Conservation (phyloP, 2,329 filamentous ascomycete species). For the Diaporthe sp. region DNA sequence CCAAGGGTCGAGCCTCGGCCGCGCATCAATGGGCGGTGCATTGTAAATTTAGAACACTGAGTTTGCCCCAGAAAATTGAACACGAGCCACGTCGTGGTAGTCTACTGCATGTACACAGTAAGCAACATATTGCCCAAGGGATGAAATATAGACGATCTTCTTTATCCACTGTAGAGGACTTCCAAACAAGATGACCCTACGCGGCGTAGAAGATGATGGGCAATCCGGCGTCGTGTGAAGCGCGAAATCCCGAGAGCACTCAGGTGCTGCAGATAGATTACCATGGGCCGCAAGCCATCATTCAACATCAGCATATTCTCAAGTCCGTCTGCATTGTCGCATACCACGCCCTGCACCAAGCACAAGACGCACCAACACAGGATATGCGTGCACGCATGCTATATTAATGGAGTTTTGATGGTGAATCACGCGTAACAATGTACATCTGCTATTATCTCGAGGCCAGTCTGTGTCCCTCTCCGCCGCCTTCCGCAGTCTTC, state of each 20-base stretch:
- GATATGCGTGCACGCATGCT: neutral
- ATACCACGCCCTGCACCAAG: neutral
- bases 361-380: neutral
- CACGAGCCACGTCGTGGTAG: conserved; percentile 13
- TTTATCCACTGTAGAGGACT: neutral
- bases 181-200: neutral
- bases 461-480: neutral
- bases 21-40: conserved; percentile 28
- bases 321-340: neutral
- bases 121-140: neutral
- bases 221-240: neutral
- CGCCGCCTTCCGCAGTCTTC: neutral
- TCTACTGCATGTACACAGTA: neutral
- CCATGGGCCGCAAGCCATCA: no score
- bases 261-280: no score
- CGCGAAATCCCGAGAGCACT: no score
- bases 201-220: neutral
- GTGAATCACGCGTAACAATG: neutral
- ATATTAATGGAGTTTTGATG: neutral
- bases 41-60: conserved; percentile 26
- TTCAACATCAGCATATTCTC: neutral
- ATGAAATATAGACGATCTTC: neutral
- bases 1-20: conserved; percentile 3
- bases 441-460: neutral
- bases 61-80: conserved; percentile 6